phyloP scores from a whole-genome alignment of 2,329 filamentous ascomycete species.

The Nemania bipapillata region DNA sequence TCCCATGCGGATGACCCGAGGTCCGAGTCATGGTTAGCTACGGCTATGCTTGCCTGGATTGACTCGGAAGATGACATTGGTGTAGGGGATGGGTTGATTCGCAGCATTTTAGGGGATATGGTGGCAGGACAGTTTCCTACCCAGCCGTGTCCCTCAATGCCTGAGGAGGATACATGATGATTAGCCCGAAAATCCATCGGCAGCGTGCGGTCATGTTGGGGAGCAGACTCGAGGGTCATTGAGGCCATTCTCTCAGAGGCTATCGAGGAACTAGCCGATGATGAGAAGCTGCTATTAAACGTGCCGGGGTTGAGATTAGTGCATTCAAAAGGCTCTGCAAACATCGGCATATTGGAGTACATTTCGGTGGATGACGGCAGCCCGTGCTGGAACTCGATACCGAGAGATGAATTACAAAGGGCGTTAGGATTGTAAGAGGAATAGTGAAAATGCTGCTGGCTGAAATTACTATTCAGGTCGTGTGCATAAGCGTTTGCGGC shows the following conservation, averaged over 20 bases:
- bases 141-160: slow-evolving; percentile 34
- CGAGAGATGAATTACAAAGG: slow-evolving; percentile 30
- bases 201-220: slow-evolving; percentile 26
- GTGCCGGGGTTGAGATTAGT: slow-evolving; percentile 35
- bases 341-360: slow-evolving; percentile 38
- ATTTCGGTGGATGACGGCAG: slow-evolving; percentile 28
- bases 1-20: slow-evolving; percentile 36
- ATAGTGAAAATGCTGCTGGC: slow-evolving; percentile 41
- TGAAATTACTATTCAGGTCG: slow-evolving; percentile 37
- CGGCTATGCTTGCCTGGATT: slow-evolving; percentile 34
- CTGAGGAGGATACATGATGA: slow-evolving; percentile 22
- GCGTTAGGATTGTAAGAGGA: slow-evolving; percentile 37
- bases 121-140: slow-evolving; percentile 41
- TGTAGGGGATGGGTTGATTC: slow-evolving; percentile 48
- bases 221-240: slow-evolving; percentile 42
- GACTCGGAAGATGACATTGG: slow-evolving; percentile 48
- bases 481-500: slow-evolving; percentile 45
- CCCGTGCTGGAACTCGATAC: slow-evolving; percentile 38
- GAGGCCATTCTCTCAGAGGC: slow-evolving; percentile 46
- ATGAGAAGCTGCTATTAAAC: slow-evolving; percentile 45
- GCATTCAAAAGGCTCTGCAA: slow-evolving; percentile 44
- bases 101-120: slow-evolving; percentile 49
- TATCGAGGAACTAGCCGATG: slow-evolving; percentile 43
- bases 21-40: slow-evolving; percentile 38
- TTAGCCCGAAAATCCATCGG: slow-evolving; percentile 21